Base-by-base conservation (phyloP, 331 rosid species). In the Quercus phellos region DNA sequence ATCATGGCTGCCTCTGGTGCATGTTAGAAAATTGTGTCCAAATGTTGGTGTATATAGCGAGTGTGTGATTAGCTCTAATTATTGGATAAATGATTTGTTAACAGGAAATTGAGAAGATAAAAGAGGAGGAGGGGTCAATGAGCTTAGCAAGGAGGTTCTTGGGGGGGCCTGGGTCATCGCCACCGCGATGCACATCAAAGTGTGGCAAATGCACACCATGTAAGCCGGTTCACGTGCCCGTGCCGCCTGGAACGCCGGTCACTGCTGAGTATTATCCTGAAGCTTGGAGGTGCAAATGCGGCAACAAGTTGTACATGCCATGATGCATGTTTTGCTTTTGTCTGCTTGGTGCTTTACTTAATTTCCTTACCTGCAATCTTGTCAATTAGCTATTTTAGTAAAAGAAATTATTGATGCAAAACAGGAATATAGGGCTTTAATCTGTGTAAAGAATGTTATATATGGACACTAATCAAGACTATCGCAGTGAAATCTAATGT, bases 251-350 rank as follows among this genome's bases (percentile, higher is more conserved):
- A n/a, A 90, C 86, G 2, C 97, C 98, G 35, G 94, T 92, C 74
- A 90, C 90, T 0, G 85, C 97, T 0, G 98, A 94, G 82, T 92
- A 94, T 77, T 94, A 92, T 77, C 97, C 97, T 0, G 97, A 92
- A 83, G 97, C 97, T 8, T 94, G 97, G 98, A 89, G 95, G 78
- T 94, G 98, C 91, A 90, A 94, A 83, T 94, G 98, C 85, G 93
- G 96, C 85, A 90, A 92, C 72, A 94, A 74, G 85, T 79, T 89
- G 73, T 94, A 85, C 90, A 90, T 92, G 94, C 98, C 98, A 61
- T 93, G 92, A 91, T 72, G 16, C 12, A 63, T 51, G 61, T 13
- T 42, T 3, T 70, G 27, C 35, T 83, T 30, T 21, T 60, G 58
- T 80, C 56, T 43, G 74, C 73, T 77, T 38, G 11, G 3, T 66